Conservation (phyloP, 129 eudicot genomes). For the Pittosporum tobira region DNA sequence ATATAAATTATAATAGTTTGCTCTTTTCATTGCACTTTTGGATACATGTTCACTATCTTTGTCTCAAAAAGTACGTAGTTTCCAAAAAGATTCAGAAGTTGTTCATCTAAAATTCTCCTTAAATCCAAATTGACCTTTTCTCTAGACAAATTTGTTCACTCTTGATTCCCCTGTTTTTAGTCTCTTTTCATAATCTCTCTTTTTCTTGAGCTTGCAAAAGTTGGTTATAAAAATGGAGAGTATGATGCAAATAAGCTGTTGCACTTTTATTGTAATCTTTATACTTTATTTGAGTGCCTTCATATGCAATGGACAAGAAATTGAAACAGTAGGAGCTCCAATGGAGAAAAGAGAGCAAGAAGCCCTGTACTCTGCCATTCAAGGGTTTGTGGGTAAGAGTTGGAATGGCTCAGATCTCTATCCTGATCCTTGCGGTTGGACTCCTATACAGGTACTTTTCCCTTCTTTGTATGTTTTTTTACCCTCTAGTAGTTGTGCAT, state of each 20-base stretch:
- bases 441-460: conserved; percentile 33
- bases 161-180: not conserved
- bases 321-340: conserved; percentile 7
- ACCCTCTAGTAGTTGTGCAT: not conserved
- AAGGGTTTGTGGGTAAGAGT: conserved; percentile 38
- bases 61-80: not conserved
- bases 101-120: not conserved
- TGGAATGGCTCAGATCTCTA: conserved; percentile 54
- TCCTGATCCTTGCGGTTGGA: conserved; percentile 55
- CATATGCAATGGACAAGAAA: conserved; percentile 11
- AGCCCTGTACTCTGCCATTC: conserved; percentile 33
- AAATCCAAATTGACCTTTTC: not conserved
- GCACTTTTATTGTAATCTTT: not conserved
- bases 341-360: conserved; percentile 34
- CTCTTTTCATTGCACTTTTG: not conserved
- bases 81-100: not conserved
- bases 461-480: not conserved
- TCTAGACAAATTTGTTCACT: not conserved
- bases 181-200: not conserved
- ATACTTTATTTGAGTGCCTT: conserved; percentile 1
- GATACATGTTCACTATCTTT: not conserved
- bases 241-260: not conserved
- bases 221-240: not conserved
- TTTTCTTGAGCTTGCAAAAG: not conserved
- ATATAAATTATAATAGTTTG: no score